Base-by-base conservation (phyloP, 2,329 filamentous ascomycete genomes). In the Endoconidiophora polonica region DNA sequence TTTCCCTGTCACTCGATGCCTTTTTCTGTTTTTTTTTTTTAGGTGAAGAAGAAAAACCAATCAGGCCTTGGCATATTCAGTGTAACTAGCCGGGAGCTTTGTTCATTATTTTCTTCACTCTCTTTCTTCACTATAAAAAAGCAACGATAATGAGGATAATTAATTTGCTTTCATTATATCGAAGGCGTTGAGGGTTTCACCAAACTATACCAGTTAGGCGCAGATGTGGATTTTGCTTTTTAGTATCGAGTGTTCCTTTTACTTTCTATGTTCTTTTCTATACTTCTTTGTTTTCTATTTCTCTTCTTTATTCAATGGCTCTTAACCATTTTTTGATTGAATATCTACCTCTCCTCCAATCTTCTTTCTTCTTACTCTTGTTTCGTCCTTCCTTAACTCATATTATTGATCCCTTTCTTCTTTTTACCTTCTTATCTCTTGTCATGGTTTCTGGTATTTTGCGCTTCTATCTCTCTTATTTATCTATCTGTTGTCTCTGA, bases 151-250 rank as follows among this genome's bases (percentile, higher is more conserved):
- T 52, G 49, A 50, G 48, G 43, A 53, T 46, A 54, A 36, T 18
- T 44, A 50, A 46, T 48, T 49, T 49, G 48, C 47, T 50, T 49
- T 53, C 45, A 54, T 53, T 47, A 54, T 49, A 50, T 53, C 47
- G 48, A 57, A 44, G 55, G 56, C 52, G 58, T 56, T 54, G 55
- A 61, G 61, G 61, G 62, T 63, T 64, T 63, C 63, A 53, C 61
- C 58, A 57, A 59, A 59, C 54, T 63, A 63, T 64, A 63, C 61
- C 62, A 63, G 56, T 48, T 52, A 46, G 49, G 49, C 45, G 40
- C 49, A 48, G 49, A 43, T 44, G 49, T 58, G 59, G 60, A 59
- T 60, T 40, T 48, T n/a, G 41, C 56, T 53, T 55, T 50, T 46
- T 44, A 50, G 49, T 60, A 55, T 52, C 59, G 56, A 54, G 55